phyloP scores from a whole-genome alignment of 306 rosid genomes.

The Malus fusca region DNA sequence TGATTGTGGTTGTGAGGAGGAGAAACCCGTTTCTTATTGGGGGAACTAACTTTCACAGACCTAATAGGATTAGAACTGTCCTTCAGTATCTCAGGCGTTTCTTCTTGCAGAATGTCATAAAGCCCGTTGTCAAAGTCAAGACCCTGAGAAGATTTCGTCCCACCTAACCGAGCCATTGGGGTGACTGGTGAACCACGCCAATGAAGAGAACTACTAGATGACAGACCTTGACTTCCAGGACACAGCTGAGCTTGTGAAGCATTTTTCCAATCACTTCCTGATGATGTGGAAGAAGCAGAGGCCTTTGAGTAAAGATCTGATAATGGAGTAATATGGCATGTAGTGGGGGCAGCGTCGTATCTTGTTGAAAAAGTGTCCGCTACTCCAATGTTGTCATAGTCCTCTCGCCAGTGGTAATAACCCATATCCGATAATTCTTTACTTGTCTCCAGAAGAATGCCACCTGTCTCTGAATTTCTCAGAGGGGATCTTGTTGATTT shows the following conservation, averaged over 20 bases:
- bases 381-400: constrained; percentile 9
- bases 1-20: constrained; percentile 41
- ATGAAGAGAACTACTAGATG: constrained; percentile 25
- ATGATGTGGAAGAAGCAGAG: constrained; percentile 20
- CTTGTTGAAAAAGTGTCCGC: constrained; percentile 22
- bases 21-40: constrained; percentile 59
- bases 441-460: constrained; percentile 16
- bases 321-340: constrained; percentile 14
- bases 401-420: constrained; percentile 21
- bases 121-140: constrained; percentile 20
- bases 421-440: constrained; percentile 11
- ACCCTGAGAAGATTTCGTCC: constrained; percentile 11
- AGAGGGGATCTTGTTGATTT: constrained; percentile 16
- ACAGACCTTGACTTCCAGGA: constrained; percentile 18
- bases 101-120: constrained; percentile 42
- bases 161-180: constrained; percentile 28
- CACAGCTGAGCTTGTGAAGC: constrained; percentile 10
- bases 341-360: constrained; percentile 2
- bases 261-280: constrained; percentile 13
- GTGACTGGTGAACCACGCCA: constrained; percentile 46
- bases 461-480: constrained; percentile 12
- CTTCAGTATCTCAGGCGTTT: constrained; percentile 48
- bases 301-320: constrained; percentile 13
- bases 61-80: constrained; percentile 30
- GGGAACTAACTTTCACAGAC: constrained; percentile 51